Percentiles rank a stretch among this genome's conserved stretches.
These are phyloP conservation scores for Poa annua DNA, from an alignment of 176 grass and related monocot genomes.

Conservation along the genomic window DNA sequence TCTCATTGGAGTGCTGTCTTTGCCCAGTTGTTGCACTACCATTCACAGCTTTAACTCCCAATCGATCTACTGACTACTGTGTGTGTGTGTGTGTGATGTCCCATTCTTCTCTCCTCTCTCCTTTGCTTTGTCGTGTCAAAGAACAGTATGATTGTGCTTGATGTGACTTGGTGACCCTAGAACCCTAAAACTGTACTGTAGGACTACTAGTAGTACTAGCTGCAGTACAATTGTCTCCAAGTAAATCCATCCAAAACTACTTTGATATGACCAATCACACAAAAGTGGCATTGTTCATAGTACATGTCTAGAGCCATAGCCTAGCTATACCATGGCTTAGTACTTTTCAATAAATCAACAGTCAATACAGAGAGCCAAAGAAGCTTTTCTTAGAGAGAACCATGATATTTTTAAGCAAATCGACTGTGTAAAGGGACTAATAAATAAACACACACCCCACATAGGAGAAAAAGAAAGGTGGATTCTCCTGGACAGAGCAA, in stretches of 20 bases:
- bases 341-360: background rate
- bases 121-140: constrained; percentile 40
- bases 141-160: constrained; percentile 51
- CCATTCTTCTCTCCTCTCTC: background rate
- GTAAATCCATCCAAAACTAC: constrained; percentile 46
- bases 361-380: background rate
- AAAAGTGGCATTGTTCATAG: background rate
- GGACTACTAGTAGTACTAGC: background rate
- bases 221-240: constrained; percentile 46
- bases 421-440: background rate
- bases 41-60: constrained; percentile 45
- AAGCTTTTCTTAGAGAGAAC: background rate
- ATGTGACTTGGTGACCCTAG: constrained; percentile 53
- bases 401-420: background rate
- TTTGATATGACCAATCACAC: constrained; percentile 13
- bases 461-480: background rate
- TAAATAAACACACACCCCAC: background rate
- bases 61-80: constrained; percentile 25
- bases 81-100: background rate
- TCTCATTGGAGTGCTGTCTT: constrained; percentile 16
- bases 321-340: background rate
- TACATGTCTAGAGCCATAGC: background rate
- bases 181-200: background rate
- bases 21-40: constrained; percentile 36
- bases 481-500: background rate